Conservation (phyloP, 176 grass and related monocot species). For the Lolium multiflorum region DNA sequence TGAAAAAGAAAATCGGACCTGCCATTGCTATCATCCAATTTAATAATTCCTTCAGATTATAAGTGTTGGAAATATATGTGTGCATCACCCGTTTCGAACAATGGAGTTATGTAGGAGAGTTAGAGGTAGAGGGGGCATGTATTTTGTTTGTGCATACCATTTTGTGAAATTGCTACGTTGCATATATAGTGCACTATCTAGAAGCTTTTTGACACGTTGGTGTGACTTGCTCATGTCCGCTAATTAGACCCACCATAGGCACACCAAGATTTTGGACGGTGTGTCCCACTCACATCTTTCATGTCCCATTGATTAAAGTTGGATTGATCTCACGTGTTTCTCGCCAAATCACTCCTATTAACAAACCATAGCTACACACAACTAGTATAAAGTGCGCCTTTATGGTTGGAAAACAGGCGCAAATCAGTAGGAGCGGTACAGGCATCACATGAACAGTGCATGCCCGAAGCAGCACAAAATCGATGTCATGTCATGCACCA, state of each 20-base stretch:
- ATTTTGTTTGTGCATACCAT: no score
- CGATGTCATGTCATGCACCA: not conserved
- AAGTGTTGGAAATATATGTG: no score
- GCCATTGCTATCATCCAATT: no score
- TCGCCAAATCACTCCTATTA: not conserved
- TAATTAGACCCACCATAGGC: constrained; percentile 20
- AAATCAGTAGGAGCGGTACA: constrained; percentile 8
- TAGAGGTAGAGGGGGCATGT: no score
- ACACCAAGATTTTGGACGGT: not conserved
- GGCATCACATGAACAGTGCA: not conserved
- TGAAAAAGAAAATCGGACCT: no score
- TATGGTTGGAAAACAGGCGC: not conserved
- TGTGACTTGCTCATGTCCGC: not conserved
- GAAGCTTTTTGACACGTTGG: not conserved
- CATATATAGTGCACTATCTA: not conserved
- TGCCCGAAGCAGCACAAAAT: not conserved
- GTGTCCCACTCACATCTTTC: constrained; percentile 29
- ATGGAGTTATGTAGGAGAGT: no score
- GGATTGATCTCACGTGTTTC: constrained; percentile 30
- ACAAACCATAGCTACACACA: not conserved
- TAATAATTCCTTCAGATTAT: no score
- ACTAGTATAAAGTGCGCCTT: constrained; percentile 23
- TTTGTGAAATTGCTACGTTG: not conserved
- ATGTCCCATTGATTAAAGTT: constrained; percentile 6
- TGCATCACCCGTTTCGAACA: no score